A percentile compares a stretch with the other conserved stretches of the same genome.
Conservation (phyloP, 1,139 yeast species). For the Magnusiomyces paraingens region DNA sequence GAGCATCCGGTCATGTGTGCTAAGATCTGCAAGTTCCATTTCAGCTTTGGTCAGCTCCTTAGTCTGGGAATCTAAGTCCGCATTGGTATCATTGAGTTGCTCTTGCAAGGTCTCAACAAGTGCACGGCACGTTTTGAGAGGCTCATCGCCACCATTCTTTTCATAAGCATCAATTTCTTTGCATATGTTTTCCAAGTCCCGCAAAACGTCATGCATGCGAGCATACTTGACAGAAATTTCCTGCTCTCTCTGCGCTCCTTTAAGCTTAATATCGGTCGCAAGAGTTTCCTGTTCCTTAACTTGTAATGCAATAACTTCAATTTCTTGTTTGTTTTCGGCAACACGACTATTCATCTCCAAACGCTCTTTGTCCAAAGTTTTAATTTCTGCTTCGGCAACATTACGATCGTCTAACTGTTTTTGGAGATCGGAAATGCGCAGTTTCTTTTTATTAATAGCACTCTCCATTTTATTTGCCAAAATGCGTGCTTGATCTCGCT, state of each 20-base stretch:
- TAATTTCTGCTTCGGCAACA: constrained; percentile 28
- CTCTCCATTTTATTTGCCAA: constrained; percentile 48
- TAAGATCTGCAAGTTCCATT: constrained; percentile 42
- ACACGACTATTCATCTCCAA: constrained; percentile 16
- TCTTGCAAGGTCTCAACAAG: constrained; percentile 14
- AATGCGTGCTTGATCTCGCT: constrained; percentile 44
- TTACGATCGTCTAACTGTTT: constrained; percentile 20
- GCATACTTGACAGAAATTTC: constrained; percentile 15
- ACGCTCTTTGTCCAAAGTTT: constrained; percentile 23
- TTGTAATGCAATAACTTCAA: constrained; percentile 15
- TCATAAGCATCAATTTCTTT: constrained; percentile 18
- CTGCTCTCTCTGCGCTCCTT: constrained; percentile 17
- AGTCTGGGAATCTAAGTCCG: constrained; percentile 19
- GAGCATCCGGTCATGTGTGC: constrained; percentile 47
- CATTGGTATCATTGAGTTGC: constrained; percentile 19
- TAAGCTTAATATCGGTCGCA: constrained; percentile 17
- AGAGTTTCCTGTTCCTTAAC: constrained; percentile 16
- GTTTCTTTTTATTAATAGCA: constrained; percentile 50
- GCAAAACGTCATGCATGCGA: constrained; percentile 13
- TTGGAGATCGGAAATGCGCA: constrained; percentile 43
- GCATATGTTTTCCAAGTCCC: constrained; percentile 16
- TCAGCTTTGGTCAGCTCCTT: constrained; percentile 27
- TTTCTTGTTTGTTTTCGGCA: constrained; percentile 7
- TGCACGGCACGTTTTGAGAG: constrained; percentile 17
- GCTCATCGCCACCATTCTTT: constrained; percentile 5